Conservation (phyloP, 2,329 filamentous ascomycete genomes). For the Leptographium wingfieldii region DNA sequence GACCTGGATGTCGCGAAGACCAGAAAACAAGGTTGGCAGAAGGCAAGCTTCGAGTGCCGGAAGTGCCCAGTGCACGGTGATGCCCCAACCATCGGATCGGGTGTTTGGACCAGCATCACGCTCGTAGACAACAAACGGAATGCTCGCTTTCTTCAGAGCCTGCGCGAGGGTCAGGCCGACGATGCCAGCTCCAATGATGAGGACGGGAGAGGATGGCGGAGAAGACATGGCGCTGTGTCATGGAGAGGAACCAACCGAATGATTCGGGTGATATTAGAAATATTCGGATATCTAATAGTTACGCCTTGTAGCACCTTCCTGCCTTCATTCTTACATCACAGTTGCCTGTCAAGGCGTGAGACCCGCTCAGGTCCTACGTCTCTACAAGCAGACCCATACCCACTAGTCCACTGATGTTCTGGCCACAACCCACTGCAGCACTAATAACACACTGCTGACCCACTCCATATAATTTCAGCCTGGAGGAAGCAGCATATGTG, state of each 20-base stretch:
- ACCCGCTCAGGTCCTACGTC: no score
- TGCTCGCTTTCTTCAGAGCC: neutral
- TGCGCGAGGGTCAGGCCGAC: neutral
- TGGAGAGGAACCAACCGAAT: no score
- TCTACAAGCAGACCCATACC: no score
- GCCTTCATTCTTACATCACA: no score
- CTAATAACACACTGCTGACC: no score
- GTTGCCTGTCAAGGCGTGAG: no score
- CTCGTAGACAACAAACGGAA: neutral
- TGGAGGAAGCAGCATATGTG: no score
- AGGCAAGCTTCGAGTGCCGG: neutral
- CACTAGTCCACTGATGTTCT: no score
- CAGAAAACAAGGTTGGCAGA: neutral
- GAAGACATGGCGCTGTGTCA: neutral
- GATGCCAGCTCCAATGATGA: neutral
- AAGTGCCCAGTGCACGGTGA: constrained; percentile 3
- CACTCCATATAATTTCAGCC: no score
- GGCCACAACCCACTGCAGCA: no score
- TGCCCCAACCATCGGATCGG: neutral
- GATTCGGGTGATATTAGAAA: neutral
- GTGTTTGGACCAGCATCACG: neutral
- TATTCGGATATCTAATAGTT: neutral
- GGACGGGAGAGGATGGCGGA: neutral
- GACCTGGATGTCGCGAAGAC: neutral
- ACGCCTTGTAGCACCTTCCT: no score